Percentiles rank a stretch among this genome's conserved stretches.
Conservation (phyloP, 768 basidiomycete genomes). For the Serendipita sp. region DNA sequence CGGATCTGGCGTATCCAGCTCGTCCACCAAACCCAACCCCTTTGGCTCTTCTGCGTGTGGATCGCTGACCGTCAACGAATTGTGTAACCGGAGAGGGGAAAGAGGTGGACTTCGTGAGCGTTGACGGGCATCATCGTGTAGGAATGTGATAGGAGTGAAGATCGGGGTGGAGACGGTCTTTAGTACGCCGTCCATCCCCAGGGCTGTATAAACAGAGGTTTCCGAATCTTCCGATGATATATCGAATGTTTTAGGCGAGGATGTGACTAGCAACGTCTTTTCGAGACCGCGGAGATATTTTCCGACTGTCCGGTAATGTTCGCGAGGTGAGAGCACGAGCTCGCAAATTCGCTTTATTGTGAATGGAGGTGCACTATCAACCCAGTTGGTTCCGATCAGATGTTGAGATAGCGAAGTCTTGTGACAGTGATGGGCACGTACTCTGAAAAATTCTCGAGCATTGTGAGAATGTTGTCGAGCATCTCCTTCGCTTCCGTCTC, state of each 20-base stretch:
- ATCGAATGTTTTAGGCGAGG: constrained; percentile 57
- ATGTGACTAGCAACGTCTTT: constrained; percentile 68
- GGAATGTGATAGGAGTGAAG: constrained; percentile 76
- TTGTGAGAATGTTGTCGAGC: constrained; percentile 38
- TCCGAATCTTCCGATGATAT: constrained; percentile 14
- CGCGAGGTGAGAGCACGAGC: constrained; percentile 48
- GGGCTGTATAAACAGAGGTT: constrained; percentile 15
- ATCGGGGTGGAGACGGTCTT: constrained; percentile 54
- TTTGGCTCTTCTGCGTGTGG: constrained; percentile 22
- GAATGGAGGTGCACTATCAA: constrained; percentile 47
- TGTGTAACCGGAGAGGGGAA: constrained; percentile 34
- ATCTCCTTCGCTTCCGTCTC: constrained; percentile 40
- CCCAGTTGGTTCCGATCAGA: not conserved
- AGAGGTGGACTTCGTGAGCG: constrained; percentile 58
- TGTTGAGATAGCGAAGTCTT: not conserved
- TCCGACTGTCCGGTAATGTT: constrained; percentile 59
- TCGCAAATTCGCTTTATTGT: constrained; percentile 84
- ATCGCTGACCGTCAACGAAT: constrained; percentile 9
- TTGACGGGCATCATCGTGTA: constrained; percentile 66
- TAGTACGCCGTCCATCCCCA: constrained; percentile 23
- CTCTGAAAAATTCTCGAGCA: constrained; percentile 63
- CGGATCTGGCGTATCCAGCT: constrained; percentile 68
- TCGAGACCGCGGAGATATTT: constrained; percentile 83
- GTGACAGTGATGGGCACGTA: constrained; percentile 20
- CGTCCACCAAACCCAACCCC: constrained; percentile 57